These are phyloP conservation scores for Malassezia slooffiae DNA, from an alignment of 1,284 basidiomycete genomes.

Conservation along the genomic window DNA sequence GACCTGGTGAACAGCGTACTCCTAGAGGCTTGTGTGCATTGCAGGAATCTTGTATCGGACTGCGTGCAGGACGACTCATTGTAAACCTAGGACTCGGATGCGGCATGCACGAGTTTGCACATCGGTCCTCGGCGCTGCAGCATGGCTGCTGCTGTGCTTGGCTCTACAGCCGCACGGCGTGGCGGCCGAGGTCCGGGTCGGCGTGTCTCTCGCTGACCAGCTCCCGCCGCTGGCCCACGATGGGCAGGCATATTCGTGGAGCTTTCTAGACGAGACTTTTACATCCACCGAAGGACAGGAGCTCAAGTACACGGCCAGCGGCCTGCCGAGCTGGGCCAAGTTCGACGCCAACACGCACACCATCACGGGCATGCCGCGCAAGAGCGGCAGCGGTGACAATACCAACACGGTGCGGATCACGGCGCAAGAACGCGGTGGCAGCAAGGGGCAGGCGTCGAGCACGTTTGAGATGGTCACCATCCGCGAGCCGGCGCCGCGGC, in stretches of 20 bases:
- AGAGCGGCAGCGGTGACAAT: neutral
- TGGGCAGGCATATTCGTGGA: conserved; percentile 13
- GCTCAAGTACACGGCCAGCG: conserved; percentile 2
- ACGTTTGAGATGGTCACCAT: conserved; percentile 27
- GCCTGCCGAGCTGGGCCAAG: conserved; percentile 13
- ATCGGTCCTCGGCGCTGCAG: no score
- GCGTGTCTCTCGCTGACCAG: conserved; percentile 9
- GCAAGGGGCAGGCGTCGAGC: neutral
- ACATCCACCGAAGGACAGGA: neutral
- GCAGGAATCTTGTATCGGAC: no score
- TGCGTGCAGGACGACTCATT: no score
- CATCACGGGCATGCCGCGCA: conserved; percentile 10
- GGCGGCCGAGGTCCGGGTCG: conserved; percentile 11
- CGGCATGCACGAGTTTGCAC: no score
- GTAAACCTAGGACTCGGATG: no score
- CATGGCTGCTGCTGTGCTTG: no score
- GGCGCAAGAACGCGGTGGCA: neutral
- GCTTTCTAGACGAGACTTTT: conserved; percentile 10
- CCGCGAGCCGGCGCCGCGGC: conserved; percentile 23
- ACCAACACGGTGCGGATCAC: conserved; percentile 3
- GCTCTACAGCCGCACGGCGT: no score
- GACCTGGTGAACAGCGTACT: no score
- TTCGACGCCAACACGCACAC: neutral
- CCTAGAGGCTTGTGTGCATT: no score
- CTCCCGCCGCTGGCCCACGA: conserved; percentile 14